Evolutionary conservation across 2,329 filamentous ascomycete genomes (phyloP).

Genomic region (Aspergillus proliferans): DNA sequence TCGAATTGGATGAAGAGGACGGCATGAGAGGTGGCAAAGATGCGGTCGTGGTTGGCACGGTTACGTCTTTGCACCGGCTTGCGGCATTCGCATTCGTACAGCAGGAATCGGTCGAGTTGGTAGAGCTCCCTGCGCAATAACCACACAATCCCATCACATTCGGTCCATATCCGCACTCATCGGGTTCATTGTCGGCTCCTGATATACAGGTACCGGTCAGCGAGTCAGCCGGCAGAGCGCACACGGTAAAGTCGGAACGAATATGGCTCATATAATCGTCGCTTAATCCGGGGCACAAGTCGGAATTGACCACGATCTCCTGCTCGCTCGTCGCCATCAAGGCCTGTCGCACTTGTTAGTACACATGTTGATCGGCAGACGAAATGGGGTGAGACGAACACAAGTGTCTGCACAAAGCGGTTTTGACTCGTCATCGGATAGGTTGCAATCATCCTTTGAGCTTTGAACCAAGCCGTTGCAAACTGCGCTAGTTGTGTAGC

Average conservation of each 20-base stretch:
- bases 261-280: constrained; percentile 67
- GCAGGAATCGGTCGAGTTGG: constrained; percentile 91
- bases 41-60: constrained; percentile 62
- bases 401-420: constrained; percentile 89
- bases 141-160: constrained; percentile 71
- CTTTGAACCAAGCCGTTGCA: constrained; percentile 94
- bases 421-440: constrained; percentile 58
- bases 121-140: constrained; percentile 75
- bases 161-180: constrained; percentile 77
- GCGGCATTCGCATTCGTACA: constrained; percentile 78
- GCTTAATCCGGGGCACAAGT: constrained; percentile 64
- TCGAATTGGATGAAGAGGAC: constrained; percentile 58
- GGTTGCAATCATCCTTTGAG: constrained; percentile 63
- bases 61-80: constrained; percentile 65
- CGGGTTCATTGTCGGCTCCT: constrained; percentile 71
- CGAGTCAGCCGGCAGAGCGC: constrained; percentile 72
- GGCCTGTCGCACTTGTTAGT: constrained; percentile 45
- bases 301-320: constrained; percentile 66
- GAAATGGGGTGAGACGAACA: constrained; percentile 44
- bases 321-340: constrained; percentile 85
- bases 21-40: constrained; percentile 53
- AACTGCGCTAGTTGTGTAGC: constrained; percentile 84
- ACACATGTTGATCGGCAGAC: background rate
- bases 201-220: constrained; percentile 69
- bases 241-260: constrained; percentile 85